Base-by-base conservation (phyloP, 495 filamentous ascomycete species). In the Aspergillus kassunensis region DNA sequence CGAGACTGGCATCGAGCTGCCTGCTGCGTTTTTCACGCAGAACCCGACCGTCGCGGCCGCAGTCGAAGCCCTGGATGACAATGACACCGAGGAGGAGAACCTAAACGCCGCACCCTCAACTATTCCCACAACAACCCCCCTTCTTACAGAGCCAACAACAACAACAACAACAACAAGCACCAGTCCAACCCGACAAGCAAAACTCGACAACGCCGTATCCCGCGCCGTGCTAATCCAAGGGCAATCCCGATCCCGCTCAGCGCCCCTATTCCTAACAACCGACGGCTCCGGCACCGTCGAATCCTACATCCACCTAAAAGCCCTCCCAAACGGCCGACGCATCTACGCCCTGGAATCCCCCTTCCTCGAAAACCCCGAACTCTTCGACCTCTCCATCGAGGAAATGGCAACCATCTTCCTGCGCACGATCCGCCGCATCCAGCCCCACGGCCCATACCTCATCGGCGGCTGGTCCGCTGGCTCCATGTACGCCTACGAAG, bases 381-480 rank as follows among this genome's bases (percentile, higher is more conserved):
- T 27, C 8, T 42, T 24, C 27, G 27, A 36, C 27, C 30, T 47
- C 29, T 43, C 52, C 12, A 19, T 54, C 10, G 33, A 41, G 15
- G 52, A 54, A 11, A 49, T 35, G 27, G 52, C 52, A 13, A 43
- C 13, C 4, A 19, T 40, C 4, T 40, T 35, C 35, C 16, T 54
- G 5, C 2, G 13, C 0, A 42, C 52, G 9, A 54, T 54, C 43
- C 37, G 49, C 35, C 35, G 25, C 16, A 36, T 51, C 33, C 54
- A 51, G 16, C 54, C 54, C 8, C 16, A 35, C 5, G 54, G 54
- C 3, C 54, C 54, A 0, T 56, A 56, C 29, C 23, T 47, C 6
- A 24, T 56, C 6, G 54, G 48, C n/a, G 54, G 54, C 1, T 56
- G 48, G 41, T 56, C 54, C 7, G 44, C 49, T 10, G 54, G 47